A percentile compares a stretch with the other conserved stretches of the same genome.
These are phyloP conservation scores for Vaccinium vitisidaea DNA, from an alignment of 148 eudicot genomes.

Conservation along the genomic window DNA sequence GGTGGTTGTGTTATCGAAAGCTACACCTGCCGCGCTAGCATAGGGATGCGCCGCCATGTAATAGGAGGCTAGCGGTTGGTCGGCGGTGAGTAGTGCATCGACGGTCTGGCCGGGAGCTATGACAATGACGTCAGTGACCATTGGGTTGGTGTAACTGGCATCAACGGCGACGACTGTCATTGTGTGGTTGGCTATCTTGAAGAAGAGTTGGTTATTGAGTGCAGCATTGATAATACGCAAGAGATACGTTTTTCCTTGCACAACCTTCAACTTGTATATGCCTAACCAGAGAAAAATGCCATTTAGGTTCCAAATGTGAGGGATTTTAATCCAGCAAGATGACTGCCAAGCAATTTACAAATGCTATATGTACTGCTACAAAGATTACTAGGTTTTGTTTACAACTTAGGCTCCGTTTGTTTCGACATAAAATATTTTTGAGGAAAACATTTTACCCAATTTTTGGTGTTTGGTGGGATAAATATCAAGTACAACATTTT, in stretches of 20 bases:
- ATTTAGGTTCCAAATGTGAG: background rate
- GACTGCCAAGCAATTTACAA: no score
- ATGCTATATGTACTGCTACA: no score
- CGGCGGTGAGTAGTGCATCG: slow-evolving; percentile 60
- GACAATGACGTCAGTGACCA: slow-evolving; percentile 45
- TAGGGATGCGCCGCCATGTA: slow-evolving; percentile 67
- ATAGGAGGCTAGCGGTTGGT: slow-evolving; percentile 41
- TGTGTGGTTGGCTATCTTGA: slow-evolving; percentile 65
- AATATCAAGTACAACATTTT: no score
- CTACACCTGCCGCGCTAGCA: slow-evolving; percentile 30
- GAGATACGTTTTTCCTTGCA: slow-evolving; percentile 60
- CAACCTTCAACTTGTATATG: slow-evolving; percentile 37
- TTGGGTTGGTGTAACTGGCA: slow-evolving; percentile 59
- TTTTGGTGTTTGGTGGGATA: no score
- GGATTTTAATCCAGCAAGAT: background rate
- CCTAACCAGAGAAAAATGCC: slow-evolving; percentile 18
- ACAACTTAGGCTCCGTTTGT: no score
- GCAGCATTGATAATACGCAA: slow-evolving; percentile 80
- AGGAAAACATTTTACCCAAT: no score
- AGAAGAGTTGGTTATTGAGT: slow-evolving; percentile 60
- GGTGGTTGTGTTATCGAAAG: slow-evolving; percentile 51
- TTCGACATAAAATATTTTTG: no score
- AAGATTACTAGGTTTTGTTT: no score
- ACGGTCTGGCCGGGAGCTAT: slow-evolving; percentile 71
- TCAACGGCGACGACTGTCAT: slow-evolving; percentile 67